Conservation (phyloP, 2,329 filamentous ascomycete species). For the Ophiostoma sp. region DNA sequence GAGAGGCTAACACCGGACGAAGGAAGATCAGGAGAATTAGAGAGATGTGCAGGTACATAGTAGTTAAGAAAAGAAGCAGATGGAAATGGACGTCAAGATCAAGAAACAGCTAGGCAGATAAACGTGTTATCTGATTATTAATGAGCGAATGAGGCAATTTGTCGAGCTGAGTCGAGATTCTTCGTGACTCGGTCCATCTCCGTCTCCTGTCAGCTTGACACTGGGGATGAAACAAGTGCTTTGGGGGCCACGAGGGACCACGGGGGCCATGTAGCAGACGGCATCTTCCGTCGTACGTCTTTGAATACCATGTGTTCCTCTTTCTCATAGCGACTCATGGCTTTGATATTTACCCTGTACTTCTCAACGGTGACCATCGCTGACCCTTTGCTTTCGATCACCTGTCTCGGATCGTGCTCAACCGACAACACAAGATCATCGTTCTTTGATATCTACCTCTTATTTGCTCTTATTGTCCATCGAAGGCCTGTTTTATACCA, state of each 20-base stretch:
- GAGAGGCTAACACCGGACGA: neutral
- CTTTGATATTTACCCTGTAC: neutral
- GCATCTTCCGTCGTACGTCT: neutral
- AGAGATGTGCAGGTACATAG: neutral
- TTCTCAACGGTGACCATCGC: neutral
- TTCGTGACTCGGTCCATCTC: neutral
- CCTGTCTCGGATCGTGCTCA: neutral
- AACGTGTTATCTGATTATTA: neutral
- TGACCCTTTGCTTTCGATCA: neutral
- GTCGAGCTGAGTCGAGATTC: neutral
- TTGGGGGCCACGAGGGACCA: neutral
- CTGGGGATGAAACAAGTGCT: neutral
- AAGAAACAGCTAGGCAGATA: neutral
- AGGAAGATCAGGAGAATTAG: neutral
- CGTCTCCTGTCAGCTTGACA: neutral
- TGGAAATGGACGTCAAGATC: neutral
- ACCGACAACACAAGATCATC: neutral
- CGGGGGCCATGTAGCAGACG: neutral
- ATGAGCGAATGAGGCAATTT: neutral
- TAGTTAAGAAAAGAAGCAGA: neutral
- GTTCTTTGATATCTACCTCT: neutral
- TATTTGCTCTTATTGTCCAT: neutral
- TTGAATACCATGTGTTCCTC: neutral
- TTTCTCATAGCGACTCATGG: neutral
- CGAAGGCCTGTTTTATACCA: neutral